These are phyloP conservation scores for Dysphania ambrosioides DNA, from an alignment of 148 eudicot genomes.

Conservation along the genomic window DNA sequence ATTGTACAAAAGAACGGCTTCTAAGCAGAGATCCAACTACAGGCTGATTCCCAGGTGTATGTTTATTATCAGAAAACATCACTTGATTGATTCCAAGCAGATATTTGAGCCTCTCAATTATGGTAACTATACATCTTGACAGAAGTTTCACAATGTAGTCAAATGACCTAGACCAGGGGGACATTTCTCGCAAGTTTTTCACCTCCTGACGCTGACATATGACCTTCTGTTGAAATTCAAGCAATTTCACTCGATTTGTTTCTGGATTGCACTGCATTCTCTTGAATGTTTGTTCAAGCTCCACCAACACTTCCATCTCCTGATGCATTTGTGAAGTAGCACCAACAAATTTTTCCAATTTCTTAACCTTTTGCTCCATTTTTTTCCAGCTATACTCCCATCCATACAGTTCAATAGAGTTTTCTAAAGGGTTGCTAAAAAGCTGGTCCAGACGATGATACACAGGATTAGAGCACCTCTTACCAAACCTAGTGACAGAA, in stretches of 20 bases:
- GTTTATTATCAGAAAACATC: conserved; percentile 30
- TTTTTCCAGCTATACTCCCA: conserved; percentile 79
- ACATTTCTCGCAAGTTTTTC: conserved; percentile 61
- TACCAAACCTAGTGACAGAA: conserved; percentile 59
- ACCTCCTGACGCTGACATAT: conserved; percentile 85
- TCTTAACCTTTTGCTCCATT: conserved; percentile 81
- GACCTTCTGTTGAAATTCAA: conserved; percentile 82
- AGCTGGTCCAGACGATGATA: conserved; percentile 63
- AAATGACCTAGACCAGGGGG: conserved; percentile 73
- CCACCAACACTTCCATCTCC: conserved; percentile 80
- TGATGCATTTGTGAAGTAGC: conserved; percentile 64
- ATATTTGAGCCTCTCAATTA: conserved; percentile 55
- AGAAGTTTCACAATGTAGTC: conserved; percentile 64
- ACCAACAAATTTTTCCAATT: conserved; percentile 71
- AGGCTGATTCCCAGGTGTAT: conserved; percentile 19
- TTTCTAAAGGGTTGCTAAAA: conserved; percentile 41
- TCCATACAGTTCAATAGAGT: conserved; percentile 48
- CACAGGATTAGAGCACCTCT: conserved; percentile 59
- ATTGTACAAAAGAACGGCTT: conserved; percentile 54
- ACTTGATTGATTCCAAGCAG: conserved; percentile 46
- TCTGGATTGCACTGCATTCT: conserved; percentile 57
- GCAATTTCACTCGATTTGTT: conserved; percentile 45
- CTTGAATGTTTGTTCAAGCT: conserved; percentile 74
- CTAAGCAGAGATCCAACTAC: conserved; percentile 41
- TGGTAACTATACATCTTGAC: conserved; percentile 62